Evolutionary conservation across 2,329 filamentous ascomycete species (phyloP), one percentile per base, ranked within the genome.

Genomic region (Blumeria hordei): DNA sequence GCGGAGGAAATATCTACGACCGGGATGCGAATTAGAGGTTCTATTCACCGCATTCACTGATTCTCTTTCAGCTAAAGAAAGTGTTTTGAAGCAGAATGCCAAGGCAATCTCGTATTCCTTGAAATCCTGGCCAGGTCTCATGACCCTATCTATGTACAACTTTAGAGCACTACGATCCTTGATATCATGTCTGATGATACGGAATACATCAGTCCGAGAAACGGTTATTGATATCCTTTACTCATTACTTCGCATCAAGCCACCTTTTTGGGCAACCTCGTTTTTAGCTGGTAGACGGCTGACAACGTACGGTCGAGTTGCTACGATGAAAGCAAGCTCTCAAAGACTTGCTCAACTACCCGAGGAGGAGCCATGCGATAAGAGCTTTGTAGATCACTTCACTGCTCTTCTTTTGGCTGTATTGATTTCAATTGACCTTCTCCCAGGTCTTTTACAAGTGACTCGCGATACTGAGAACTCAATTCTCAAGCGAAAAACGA

Each of bases 301-400:
- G 50, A 98, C 93, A 0, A 98, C 92, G 0, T 98, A 98, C 66
- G 90, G 88, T n/a, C 78, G 93, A 62, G 88, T 96, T 39, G 81
- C 87, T 7, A 92, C 87, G 58, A 70, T 96, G 54, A 87, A 85
- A 60, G 74, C 80, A 33, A 67, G 69, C 7, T 66, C 64, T 12
- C 75, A 74, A 58, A 69, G 70, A 21, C 65, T 72, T 47, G 71
- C 71, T 7, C 72, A 72, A 56, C 68, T 74, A 39, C 74, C 77
- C 36, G 71, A 74, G 18, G 78, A 85, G 44, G 84, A 86, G 55
- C 75, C 76, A 18, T 78, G 79, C 36, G 81, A 85, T 60, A 81
- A 88, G 62, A 94, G 87, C 63, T 81, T 98, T 57, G 81, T 95
- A 16, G 85, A 94, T 59, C 93, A 98, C 67, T 98, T 94, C 64